These are phyloP conservation scores for Eucalyptus pauciflora DNA, from an alignment of 345 rosid genomes.

Conservation along the genomic window DNA sequence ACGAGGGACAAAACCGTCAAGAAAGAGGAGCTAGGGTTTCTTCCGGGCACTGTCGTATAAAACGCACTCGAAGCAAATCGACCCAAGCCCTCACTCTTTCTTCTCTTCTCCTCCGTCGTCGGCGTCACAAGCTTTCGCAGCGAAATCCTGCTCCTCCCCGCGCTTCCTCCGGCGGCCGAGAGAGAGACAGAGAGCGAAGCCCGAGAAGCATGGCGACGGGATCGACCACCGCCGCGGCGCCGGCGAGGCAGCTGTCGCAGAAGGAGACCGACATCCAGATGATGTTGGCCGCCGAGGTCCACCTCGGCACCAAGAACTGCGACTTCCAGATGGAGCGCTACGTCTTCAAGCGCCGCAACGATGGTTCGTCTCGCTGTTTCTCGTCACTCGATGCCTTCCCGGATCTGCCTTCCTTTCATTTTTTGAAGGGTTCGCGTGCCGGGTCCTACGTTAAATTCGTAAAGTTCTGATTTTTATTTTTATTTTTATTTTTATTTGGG, in stretches of 20 bases:
- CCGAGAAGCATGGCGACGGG: slow-evolving; percentile 13
- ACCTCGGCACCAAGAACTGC: slow-evolving; percentile 86
- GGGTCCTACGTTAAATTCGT: not conserved
- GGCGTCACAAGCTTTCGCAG: not conserved
- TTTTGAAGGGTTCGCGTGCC: not conserved
- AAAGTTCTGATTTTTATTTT: not conserved
- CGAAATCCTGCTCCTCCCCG: not conserved
- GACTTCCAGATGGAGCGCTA: slow-evolving; percentile 94
- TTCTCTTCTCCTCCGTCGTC: not conserved
- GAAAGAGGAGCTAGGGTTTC: slow-evolving; percentile 5
- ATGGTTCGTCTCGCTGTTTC: slow-evolving; percentile 26
- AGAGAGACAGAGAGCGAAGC: not conserved
- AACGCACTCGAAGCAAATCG: accelerated
- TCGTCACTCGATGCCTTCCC: not conserved
- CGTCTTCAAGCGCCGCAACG: slow-evolving; percentile 89
- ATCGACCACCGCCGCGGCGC: slow-evolving; percentile 12
- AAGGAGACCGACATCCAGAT: slow-evolving; percentile 69
- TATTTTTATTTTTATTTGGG: not conserved
- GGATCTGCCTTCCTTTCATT: not conserved
- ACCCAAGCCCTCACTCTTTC: not conserved
- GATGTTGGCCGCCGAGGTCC: slow-evolving; percentile 90
- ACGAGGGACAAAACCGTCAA: not conserved
- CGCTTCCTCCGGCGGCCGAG: not conserved
- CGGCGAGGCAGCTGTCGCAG: slow-evolving; percentile 37
- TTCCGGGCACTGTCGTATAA: not conserved